A percentile compares a stretch with the other conserved stretches of the same genome.
Evolutionary conservation across 2,329 filamentous ascomycete genomes (phyloP).

Genomic region (Canariomyces notabilis): DNA sequence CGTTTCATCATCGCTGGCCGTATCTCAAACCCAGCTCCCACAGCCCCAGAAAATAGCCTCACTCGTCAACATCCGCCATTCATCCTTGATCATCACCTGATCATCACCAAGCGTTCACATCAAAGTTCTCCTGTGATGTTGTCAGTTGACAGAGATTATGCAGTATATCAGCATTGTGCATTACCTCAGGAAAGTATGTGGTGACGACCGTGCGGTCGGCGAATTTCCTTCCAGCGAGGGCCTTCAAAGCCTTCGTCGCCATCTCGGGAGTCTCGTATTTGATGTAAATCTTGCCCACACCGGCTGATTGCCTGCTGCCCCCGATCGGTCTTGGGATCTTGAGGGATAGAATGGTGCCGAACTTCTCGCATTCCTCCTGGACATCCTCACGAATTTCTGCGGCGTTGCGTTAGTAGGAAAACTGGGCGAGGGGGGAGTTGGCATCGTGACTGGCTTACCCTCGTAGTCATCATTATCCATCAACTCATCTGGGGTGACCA

Average conservation of each 20-base stretch:
- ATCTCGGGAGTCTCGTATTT: slow-evolving; percentile 78
- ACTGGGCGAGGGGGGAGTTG: not conserved
- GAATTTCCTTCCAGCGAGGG: slow-evolving; percentile 93
- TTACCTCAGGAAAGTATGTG: slow-evolving; percentile 90
- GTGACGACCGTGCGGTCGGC: slow-evolving; percentile 93
- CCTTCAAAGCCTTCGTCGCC: slow-evolving; percentile 77
- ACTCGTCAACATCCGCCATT: not conserved
- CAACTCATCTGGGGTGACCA: slow-evolving; percentile 94
- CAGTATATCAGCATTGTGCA: slow-evolving; percentile 22
- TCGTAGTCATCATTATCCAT: slow-evolving; percentile 94
- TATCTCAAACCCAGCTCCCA: not conserved
- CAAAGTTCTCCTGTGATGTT: slow-evolving; percentile 78
- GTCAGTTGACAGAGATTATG: slow-evolving; percentile 30
- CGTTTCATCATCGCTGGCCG: not conserved
- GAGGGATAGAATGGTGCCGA: slow-evolving; percentile 75
- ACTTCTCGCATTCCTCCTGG: slow-evolving; percentile 87
- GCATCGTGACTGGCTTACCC: slow-evolving; percentile 48
- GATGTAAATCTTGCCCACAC: slow-evolving; percentile 96
- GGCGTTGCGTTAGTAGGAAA: not conserved
- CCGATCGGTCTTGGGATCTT: slow-evolving; percentile 87
- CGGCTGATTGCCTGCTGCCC: slow-evolving; percentile 75
- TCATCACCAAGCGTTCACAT: slow-evolving; percentile 77
- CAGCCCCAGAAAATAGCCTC: not conserved
- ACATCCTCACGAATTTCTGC: slow-evolving; percentile 97
- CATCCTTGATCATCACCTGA: slow-evolving; percentile 47